These are phyloP conservation scores for Vigna nakashimae DNA, from an alignment of 306 rosid genomes.

Conservation along the genomic window DNA sequence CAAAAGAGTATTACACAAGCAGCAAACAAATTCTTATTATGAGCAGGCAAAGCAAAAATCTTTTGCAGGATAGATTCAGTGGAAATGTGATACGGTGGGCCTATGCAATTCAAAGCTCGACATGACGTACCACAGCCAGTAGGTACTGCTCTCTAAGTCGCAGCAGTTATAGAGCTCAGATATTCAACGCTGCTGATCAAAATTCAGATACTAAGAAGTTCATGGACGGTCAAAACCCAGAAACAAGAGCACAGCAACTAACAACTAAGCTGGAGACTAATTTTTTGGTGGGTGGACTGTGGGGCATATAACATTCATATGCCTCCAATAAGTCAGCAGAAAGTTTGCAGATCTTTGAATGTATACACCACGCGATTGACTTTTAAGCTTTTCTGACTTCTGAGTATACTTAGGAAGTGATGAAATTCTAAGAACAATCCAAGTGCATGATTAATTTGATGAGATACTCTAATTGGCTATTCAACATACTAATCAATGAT, in stretches of 20 bases:
- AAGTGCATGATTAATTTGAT: conserved; percentile 19
- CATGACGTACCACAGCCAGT: conserved; percentile 22
- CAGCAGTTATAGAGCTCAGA: conserved; percentile 10
- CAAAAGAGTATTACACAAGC: neutral
- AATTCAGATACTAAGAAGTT: conserved; percentile 13
- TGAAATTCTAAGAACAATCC: neutral
- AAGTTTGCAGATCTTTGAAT: conserved; percentile 24
- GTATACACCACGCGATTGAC: conserved; percentile 13
- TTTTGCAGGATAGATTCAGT: neutral
- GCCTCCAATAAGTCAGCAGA: conserved; percentile 1
- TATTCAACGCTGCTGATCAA: conserved; percentile 7
- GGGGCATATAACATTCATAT: conserved; percentile 26
- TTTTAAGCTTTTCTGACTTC: conserved; percentile 16
- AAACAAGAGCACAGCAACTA: neutral
- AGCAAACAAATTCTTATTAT: neutral
- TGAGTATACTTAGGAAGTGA: conserved; percentile 5
- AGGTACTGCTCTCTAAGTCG: neutral
- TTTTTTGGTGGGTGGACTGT: conserved; percentile 27
- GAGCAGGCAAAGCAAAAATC: neutral
- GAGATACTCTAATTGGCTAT: neutral
- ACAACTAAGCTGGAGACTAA: conserved; percentile 11
- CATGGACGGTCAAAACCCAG: conserved; percentile 28
- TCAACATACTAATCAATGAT: neutral
- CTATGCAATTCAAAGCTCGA: conserved; percentile 5
- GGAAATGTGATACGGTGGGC: neutral